phyloP scores from a whole-genome alignment of 192 early-diverging fungal species.

The Coemansia erecta region DNA sequence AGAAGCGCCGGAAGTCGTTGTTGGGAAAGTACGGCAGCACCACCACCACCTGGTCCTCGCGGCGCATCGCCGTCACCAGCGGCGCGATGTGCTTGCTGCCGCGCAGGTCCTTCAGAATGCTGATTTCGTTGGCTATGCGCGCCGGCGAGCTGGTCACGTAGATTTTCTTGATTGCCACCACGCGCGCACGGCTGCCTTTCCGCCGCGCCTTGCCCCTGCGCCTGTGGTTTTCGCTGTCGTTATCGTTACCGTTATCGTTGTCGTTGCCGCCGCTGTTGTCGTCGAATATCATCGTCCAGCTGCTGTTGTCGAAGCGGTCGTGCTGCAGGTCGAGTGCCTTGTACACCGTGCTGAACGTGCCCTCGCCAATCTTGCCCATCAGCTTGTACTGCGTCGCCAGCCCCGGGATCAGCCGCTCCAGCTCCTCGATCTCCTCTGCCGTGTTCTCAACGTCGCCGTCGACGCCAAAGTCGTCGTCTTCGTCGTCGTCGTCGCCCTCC shows the following conservation, averaged over 20 bases:
- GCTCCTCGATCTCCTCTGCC: constrained; percentile 61
- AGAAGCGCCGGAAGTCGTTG: constrained; percentile 77
- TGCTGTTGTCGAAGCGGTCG: constrained; percentile 66
- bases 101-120: constrained; percentile 69
- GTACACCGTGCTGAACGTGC: constrained; percentile 92
- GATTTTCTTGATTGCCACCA: constrained; percentile 85
- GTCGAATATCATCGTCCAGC: constrained; percentile 57
- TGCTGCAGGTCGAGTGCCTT: constrained; percentile 80
- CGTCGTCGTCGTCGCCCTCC: constrained; percentile 4
- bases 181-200: constrained; percentile 23
- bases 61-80: constrained; percentile 74
- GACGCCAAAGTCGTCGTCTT: constrained; percentile 14
- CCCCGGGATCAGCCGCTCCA: constrained; percentile 58
- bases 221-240: not conserved
- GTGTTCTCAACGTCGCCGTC: constrained; percentile 35
- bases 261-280: constrained; percentile 2
- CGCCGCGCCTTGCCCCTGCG: constrained; percentile 1
- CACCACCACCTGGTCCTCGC: constrained; percentile 77
- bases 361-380: constrained; percentile 80
- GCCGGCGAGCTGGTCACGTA: constrained; percentile 77
- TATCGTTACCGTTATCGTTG: not conserved
- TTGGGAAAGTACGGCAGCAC: constrained; percentile 84
- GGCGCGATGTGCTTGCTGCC: constrained; percentile 72
- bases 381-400: constrained; percentile 63
- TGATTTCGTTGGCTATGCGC: constrained; percentile 81